Percentiles rank a stretch among this genome's conserved stretches.
Evolutionary conservation across 1,284 basidiomycete genomes (phyloP).

Genomic region (Paramarasmius palmivorus): DNA sequence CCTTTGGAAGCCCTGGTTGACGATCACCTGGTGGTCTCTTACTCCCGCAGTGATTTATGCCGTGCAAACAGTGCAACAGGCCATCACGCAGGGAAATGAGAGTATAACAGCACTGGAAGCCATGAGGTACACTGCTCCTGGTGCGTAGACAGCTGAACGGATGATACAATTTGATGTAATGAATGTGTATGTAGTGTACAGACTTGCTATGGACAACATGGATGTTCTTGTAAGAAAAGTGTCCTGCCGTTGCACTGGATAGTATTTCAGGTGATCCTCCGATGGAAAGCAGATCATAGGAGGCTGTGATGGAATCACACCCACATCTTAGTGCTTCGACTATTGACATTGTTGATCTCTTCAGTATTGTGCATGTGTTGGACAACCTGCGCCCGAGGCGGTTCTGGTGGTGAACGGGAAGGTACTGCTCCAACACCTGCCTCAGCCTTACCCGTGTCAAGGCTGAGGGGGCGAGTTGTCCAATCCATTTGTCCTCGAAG

Average conservation of each 20-base stretch:
- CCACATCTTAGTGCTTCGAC: not conserved
- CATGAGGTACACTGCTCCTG: conserved; percentile 53
- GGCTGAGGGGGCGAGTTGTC: too few species aligned
- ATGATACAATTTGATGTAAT: too few species aligned
- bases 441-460: not conserved
- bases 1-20: conserved; percentile 48
- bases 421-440: not conserved
- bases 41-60: conserved; percentile 41
- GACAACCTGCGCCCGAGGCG: not conserved
- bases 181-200: too few species aligned
- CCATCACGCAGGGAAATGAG: conserved; percentile 43
- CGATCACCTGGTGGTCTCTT: conserved; percentile 52
- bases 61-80: conserved; percentile 42
- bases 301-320: not conserved
- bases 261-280: too few species aligned
- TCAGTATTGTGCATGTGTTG: too few species aligned
- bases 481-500: too few species aligned
- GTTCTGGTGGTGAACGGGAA: not conserved
- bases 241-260: too few species aligned
- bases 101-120: conserved; percentile 50
- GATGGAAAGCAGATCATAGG: too few species aligned
- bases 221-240: too few species aligned
- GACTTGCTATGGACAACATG: too few species aligned
- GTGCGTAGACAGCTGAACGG: conserved; percentile 38
- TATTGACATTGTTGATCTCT: conserved; percentile 1